Evolutionary conservation across 352 stramenopile genomes (phyloP).

Genomic region (Phytophthora pini): DNA sequence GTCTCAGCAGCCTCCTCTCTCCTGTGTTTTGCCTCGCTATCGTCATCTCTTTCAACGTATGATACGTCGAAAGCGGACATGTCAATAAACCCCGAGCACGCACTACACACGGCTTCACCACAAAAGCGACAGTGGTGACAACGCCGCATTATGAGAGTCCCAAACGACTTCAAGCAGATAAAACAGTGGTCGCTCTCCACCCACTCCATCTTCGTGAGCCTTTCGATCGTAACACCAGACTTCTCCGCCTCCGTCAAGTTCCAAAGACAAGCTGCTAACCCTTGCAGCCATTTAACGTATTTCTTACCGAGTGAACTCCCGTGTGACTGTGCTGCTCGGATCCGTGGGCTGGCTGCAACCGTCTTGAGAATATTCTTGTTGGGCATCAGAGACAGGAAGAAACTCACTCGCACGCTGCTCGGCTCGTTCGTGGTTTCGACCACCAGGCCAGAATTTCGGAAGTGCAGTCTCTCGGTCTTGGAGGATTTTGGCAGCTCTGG

Average conservation of each 20-base stretch:
- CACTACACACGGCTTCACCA: slow-evolving; percentile 64
- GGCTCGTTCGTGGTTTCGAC: slow-evolving; percentile 45
- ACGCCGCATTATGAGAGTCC: slow-evolving; percentile 45
- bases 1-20: slow-evolving; percentile 29
- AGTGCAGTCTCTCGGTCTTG: not conserved
- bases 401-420: slow-evolving; percentile 40
- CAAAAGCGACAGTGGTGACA: slow-evolving; percentile 77
- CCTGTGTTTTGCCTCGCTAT: slow-evolving; percentile 1
- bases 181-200: slow-evolving; percentile 60
- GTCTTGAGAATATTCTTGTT: slow-evolving; percentile 44
- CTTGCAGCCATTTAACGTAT: slow-evolving; percentile 64
- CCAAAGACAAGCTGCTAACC: slow-evolving; percentile 39
- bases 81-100: slow-evolving; percentile 63
- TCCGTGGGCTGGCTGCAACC: slow-evolving; percentile 28
- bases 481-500: not conserved
- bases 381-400: slow-evolving; percentile 63
- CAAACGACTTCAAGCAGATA: slow-evolving; percentile 63
- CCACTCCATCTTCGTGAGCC: slow-evolving; percentile 44
- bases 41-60: slow-evolving; percentile 9
- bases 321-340: slow-evolving; percentile 24
- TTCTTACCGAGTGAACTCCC: slow-evolving; percentile 36
- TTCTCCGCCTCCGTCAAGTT: slow-evolving; percentile 45
- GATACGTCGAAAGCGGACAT: slow-evolving; percentile 38
- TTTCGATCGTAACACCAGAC: slow-evolving; percentile 18
- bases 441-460: slow-evolving; percentile 52